Evolutionary conservation across 768 basidiomycete species (phyloP).

Genomic region (Hypholoma sublateritium): DNA sequence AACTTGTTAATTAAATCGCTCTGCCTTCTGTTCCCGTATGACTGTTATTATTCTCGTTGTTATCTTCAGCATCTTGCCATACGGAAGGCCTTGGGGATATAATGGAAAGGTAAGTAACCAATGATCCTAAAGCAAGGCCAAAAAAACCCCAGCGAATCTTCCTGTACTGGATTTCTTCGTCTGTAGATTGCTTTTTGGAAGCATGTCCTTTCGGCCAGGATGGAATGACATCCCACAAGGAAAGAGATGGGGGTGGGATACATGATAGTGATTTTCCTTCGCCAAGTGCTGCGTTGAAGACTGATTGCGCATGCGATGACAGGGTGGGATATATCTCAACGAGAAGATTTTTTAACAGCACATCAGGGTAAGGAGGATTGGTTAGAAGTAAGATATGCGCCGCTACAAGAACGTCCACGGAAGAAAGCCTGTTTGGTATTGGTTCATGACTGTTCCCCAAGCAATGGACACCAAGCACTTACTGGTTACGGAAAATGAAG

Average conservation of each 20-base stretch:
- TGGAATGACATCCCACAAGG: slow-evolving; percentile 42
- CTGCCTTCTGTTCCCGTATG: too few species aligned
- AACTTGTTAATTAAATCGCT: neutral
- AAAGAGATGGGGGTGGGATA: slow-evolving; percentile 18
- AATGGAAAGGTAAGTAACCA: slow-evolving; percentile 37
- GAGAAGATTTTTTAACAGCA: slow-evolving; percentile 54
- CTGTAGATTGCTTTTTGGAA: slow-evolving; percentile 13
- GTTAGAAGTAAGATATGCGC: slow-evolving; percentile 65
- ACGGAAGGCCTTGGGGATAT: slow-evolving; percentile 20
- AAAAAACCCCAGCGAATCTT: slow-evolving; percentile 56
- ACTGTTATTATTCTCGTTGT: slow-evolving; percentile 6
- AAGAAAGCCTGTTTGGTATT: slow-evolving; percentile 46
- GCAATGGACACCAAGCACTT: slow-evolving; percentile 11
- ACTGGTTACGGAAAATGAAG: slow-evolving; percentile 56
- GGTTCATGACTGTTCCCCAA: neutral
- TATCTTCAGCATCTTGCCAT: slow-evolving; percentile 8
- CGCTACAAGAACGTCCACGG: slow-evolving; percentile 65
- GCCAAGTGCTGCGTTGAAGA: slow-evolving; percentile 34
- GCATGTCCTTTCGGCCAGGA: slow-evolving; percentile 22
- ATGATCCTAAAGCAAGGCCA: slow-evolving; percentile 41
- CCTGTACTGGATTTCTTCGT: slow-evolving; percentile 47
- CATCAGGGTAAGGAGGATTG: slow-evolving; percentile 61
- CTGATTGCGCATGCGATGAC: slow-evolving; percentile 54
- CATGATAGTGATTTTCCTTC: slow-evolving; percentile 17
- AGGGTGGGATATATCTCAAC: slow-evolving; percentile 56